Percentiles rank a stretch among this genome's conserved stretches.
Conservation (phyloP, 139 green algal species). For the Trebouxia sp. region DNA sequence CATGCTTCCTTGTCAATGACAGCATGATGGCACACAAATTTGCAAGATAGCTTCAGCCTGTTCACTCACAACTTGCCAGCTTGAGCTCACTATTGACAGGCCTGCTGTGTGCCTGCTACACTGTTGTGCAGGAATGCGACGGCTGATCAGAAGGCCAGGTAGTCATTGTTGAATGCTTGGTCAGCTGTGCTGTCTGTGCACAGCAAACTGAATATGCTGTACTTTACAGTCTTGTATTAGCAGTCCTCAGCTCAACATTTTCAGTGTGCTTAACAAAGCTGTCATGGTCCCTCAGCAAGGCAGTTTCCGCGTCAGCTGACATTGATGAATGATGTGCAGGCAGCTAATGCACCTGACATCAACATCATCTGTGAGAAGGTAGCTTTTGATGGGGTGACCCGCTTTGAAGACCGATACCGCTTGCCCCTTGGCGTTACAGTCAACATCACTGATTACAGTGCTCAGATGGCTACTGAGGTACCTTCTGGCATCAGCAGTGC, state of each 20-base stretch:
- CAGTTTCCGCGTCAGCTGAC: too few relatives aligned
- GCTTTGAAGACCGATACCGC: conserved; percentile 65
- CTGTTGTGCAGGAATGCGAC: neutral
- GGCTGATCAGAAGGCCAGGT: neutral
- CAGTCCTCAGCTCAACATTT: too few relatives aligned
- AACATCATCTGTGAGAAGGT: conserved; percentile 67
- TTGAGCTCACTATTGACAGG: too few relatives aligned
- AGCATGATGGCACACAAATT: too few relatives aligned
- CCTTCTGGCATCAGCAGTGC: too few relatives aligned
- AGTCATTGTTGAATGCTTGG: neutral
- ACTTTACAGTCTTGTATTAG: too few relatives aligned
- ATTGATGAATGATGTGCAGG: conserved; percentile 40
- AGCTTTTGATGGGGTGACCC: conserved; percentile 46
- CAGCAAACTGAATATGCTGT: neutral
- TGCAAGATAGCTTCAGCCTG: too few relatives aligned
- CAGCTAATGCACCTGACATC: conserved; percentile 45
- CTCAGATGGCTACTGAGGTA: conserved; percentile 51
- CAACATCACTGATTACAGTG: conserved; percentile 62
- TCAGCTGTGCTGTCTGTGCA: neutral
- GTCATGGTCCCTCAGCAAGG: too few relatives aligned
- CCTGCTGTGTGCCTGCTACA: neutral
- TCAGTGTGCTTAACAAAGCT: too few relatives aligned
- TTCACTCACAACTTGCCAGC: too few relatives aligned
- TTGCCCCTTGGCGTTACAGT: conserved; percentile 65
- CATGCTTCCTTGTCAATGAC: too few relatives aligned